Base-by-base conservation (phyloP, 768 basidiomycete species). In the Pisolithus tinctorius region DNA sequence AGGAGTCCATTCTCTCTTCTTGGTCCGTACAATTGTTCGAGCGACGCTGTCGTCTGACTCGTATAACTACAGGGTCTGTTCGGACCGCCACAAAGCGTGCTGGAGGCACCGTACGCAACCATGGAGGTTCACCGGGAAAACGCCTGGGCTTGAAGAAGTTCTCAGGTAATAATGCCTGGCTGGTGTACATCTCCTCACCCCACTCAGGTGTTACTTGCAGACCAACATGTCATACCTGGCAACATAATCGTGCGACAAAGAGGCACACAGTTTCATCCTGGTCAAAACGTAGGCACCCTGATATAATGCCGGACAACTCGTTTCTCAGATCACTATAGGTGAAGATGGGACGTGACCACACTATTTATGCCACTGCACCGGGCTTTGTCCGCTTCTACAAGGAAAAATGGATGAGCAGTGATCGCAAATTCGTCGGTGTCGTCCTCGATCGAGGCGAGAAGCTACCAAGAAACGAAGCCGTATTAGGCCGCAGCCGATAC, bases 61-160 rank as follows among this genome's bases (percentile, higher is more conserved):
- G 11, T 6, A 44, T 10, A 37, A 6, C 3, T 41, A 34, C 50
- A 77, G 78, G 85, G 29, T 80, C 93, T 40, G 74, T 95, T 45
- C 85, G 95, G 63, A 95, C 88, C 11, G 93, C 96, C 34, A 97
- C 96, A 51, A 99, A 99, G 70, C 84, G 92, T 40, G 95, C 93
- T 42, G 95, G 94, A 60, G 96, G 96, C 38, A 90, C 87, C 7
- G 87, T 93, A 3, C 84, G 87, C 67, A 98, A 98, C 66, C 87
- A 93, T 60, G 84, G 95, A 53, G 88, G 90, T 54, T 93, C 93
- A 0, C 86, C 92, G 11, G 96, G 96, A 57, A 87, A 92, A 69
- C 84, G 96, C 23, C 73, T 99, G 29, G 96, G 96, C 59, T 75
- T 98, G 39, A 99, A 98, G 74, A 93, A 92, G 69, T 98, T 93